Conservation (phyloP, 805 yeast genomes). For the Schizosaccharomyces japonicus region DNA sequence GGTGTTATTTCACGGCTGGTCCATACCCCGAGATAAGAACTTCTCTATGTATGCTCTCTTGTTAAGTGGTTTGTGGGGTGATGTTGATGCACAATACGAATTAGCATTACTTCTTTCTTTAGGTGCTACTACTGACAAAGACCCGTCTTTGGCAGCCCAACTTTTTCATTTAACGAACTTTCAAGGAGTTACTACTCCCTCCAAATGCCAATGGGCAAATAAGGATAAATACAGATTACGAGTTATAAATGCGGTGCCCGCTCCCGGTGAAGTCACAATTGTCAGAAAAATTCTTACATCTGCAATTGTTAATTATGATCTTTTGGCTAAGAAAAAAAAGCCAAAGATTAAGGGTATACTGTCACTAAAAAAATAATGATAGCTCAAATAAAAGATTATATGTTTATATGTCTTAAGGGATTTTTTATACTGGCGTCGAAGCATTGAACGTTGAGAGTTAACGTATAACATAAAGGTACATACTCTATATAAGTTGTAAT, state of each 20-base stretch:
- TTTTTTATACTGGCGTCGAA: no score
- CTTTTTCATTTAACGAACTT: background rate
- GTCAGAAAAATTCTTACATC: no score
- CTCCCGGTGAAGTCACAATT: background rate
- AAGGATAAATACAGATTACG: background rate
- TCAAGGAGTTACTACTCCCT: background rate
- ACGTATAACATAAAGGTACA: no score
- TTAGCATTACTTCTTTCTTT: background rate
- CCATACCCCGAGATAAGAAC: background rate
- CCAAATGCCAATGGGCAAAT: background rate
- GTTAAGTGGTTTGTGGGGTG: background rate
- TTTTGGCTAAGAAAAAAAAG: no score
- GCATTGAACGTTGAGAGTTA: no score
- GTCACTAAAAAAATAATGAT: no score
- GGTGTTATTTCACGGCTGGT: background rate
- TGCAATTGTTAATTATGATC: no score
- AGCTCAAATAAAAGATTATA: no score
- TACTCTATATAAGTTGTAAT: no score
- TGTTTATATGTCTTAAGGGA: no score
- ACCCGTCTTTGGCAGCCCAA: background rate
- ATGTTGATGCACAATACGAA: background rate
- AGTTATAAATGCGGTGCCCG: background rate
- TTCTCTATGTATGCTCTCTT: background rate
- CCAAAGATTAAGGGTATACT: no score
- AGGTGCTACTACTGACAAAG: background rate